A percentile compares a stretch with the other conserved stretches of the same genome.
phyloP scores from a whole-genome alignment of 108 stramenopile species.

The Poteriospumella lacustris region DNA sequence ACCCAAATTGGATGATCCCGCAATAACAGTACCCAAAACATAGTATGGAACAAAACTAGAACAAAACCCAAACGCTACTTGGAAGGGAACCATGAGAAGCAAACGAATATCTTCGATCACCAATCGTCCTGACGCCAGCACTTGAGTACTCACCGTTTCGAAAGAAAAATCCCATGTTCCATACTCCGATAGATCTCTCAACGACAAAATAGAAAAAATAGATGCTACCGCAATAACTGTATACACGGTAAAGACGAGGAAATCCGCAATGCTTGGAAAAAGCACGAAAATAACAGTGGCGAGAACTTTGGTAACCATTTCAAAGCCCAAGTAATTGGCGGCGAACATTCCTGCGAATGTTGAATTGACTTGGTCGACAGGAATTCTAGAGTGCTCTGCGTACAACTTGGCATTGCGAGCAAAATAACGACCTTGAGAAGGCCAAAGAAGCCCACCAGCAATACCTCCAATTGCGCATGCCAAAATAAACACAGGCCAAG shows the following conservation, averaged over 20 bases:
- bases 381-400: neutral
- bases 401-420: conserved; percentile 24
- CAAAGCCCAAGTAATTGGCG: conserved; percentile 10
- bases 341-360: conserved; percentile 16
- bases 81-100: neutral
- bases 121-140: neutral
- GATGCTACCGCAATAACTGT: neutral
- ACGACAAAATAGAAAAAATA: neutral
- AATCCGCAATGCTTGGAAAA: neutral
- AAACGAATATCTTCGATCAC: conserved; percentile 1
- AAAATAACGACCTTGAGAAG: conserved; percentile 16
- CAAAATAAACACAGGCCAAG: conserved; percentile 13
- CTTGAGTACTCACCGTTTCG: neutral
- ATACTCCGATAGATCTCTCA: neutral
- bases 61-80: conserved; percentile 3
- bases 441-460: conserved; percentile 14
- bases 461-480: neutral
- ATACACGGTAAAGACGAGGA: neutral
- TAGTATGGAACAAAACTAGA: conserved; percentile 25
- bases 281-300: neutral
- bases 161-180: conserved; percentile 1
- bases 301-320: conserved; percentile 1
- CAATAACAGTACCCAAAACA: conserved; percentile 19
- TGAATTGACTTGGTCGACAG: conserved; percentile 9
- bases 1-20: neutral